These are phyloP conservation scores for Henckelia pumila DNA, from an alignment of 257 asterid species.

Conservation along the genomic window DNA sequence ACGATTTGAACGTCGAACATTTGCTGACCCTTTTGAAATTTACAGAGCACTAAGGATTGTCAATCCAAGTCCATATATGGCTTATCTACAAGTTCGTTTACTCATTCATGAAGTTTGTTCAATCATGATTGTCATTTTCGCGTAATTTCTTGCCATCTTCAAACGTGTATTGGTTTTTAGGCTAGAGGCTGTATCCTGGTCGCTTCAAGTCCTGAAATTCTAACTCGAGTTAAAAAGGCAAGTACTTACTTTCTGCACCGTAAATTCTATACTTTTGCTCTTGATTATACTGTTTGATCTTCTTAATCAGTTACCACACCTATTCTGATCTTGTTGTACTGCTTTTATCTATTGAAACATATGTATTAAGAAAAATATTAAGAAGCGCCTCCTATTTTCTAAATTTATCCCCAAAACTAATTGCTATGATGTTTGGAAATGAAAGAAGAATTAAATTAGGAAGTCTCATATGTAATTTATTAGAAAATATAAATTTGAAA, in stretches of 20 bases:
- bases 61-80: constrained; percentile 98
- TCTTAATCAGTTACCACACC: not conserved
- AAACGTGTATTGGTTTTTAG: constrained; percentile 39
- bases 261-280: constrained; percentile 11
- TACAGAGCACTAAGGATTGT: constrained; percentile 94
- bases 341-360: not conserved
- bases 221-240: constrained; percentile 89
- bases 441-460: not conserved
- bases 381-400: not conserved
- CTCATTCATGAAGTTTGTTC: constrained; percentile 28
- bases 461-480: not conserved
- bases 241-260: constrained; percentile 15
- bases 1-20: constrained; percentile 90
- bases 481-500: not conserved
- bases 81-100: constrained; percentile 75
- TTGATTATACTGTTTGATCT: constrained; percentile 19
- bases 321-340: constrained; percentile 4
- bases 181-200: constrained; percentile 95
- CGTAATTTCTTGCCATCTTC: constrained; percentile 21
- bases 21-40: constrained; percentile 97
- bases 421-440: not conserved
- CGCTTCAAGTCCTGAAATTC: constrained; percentile 98
- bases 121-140: constrained; percentile 8
- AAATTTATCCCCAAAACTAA: too few relatives aligned
- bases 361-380: not conserved